These are phyloP conservation scores for Gloeostereum incarnatum DNA, from an alignment of 768 basidiomycete species.

Conservation along the genomic window DNA sequence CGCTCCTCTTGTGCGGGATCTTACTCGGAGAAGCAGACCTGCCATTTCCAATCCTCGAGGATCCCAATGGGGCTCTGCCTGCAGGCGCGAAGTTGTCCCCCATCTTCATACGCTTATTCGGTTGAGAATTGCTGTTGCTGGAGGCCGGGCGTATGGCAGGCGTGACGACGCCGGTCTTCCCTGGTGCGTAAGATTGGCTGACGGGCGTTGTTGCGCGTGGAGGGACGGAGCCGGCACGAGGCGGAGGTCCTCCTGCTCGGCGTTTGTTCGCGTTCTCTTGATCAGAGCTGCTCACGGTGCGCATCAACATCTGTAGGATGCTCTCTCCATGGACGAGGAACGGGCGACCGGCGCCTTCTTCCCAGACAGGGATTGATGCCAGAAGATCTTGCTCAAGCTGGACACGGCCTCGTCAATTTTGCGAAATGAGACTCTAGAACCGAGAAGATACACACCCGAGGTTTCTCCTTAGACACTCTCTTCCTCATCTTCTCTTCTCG, in stretches of 20 bases:
- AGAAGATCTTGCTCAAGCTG: conserved; percentile 89
- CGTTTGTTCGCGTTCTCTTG: conserved; percentile 71
- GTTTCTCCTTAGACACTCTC: conserved; percentile 86
- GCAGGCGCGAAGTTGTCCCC: conserved; percentile 24
- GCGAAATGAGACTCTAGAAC: neutral
- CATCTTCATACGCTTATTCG: conserved; percentile 57
- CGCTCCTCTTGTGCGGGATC: conserved; percentile 26
- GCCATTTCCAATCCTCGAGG: conserved; percentile 27
- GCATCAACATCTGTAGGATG: conserved; percentile 71
- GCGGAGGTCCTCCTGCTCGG: conserved; percentile 8
- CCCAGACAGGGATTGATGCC: conserved; percentile 75
- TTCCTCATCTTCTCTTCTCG: conserved; percentile 98
- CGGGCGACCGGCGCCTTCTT: conserved; percentile 56
- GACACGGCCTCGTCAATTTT: neutral
- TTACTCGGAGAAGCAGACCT: conserved; percentile 41
- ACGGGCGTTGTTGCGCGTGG: conserved; percentile 54
- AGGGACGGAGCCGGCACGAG: conserved; percentile 50
- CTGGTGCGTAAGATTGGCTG: conserved; percentile 28
- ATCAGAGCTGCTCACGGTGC: conserved; percentile 57
- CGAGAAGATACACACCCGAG: conserved; percentile 51
- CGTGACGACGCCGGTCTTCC: conserved; percentile 41
- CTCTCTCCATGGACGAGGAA: conserved; percentile 84
- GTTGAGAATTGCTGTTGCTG: conserved; percentile 34
- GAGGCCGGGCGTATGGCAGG: conserved; percentile 54
- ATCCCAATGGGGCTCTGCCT: conserved; percentile 29